Percentiles rank a stretch among this genome's conserved stretches.
Conservation (phyloP, 768 basidiomycete species). For the Sistotremastrum suecicum region DNA sequence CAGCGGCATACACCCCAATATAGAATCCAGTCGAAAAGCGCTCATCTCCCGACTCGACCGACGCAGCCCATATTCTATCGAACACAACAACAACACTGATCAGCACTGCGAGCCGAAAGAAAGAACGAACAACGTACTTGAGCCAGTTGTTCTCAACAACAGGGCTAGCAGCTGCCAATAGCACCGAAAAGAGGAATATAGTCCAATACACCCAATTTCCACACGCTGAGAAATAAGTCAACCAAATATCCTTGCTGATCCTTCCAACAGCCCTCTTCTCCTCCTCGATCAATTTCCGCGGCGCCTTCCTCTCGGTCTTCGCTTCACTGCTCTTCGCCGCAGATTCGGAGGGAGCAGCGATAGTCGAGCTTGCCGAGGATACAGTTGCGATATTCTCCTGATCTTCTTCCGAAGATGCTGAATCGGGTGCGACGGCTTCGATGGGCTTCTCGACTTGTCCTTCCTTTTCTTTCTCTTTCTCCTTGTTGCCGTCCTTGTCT, state of each 20-base stretch:
- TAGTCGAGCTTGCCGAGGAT: constrained; percentile 1
- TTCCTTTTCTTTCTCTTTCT: constrained; percentile 29
- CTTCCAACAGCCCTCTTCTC: constrained; percentile 66
- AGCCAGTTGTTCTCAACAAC: constrained; percentile 65
- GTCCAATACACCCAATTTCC: constrained; percentile 43
- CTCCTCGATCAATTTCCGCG: constrained; percentile 33
- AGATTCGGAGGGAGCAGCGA: constrained; percentile 1
- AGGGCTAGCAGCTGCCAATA: constrained; percentile 46
- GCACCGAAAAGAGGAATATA: constrained; percentile 35
- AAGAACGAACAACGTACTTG: constrained; percentile 21
- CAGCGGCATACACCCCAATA: constrained; percentile 56
- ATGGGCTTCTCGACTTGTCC: constrained; percentile 11
- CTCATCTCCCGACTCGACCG: constrained; percentile 24
- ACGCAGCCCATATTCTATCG: constrained; percentile 42
- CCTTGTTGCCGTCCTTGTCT: constrained; percentile 9
- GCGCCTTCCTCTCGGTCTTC: constrained; percentile 16
- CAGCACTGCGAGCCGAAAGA: constrained; percentile 12
- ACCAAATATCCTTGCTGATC: constrained; percentile 55
- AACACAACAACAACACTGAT: background rate
- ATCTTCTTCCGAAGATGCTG: constrained; percentile 1
- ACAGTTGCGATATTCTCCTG: background rate
- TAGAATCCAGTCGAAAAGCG: constrained; percentile 41
- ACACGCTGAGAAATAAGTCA: constrained; percentile 36
- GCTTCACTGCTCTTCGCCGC: constrained; percentile 11
- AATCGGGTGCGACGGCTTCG: background rate